Conservation (phyloP, 176 grass and related monocot genomes). For the Secale cereale region DNA sequence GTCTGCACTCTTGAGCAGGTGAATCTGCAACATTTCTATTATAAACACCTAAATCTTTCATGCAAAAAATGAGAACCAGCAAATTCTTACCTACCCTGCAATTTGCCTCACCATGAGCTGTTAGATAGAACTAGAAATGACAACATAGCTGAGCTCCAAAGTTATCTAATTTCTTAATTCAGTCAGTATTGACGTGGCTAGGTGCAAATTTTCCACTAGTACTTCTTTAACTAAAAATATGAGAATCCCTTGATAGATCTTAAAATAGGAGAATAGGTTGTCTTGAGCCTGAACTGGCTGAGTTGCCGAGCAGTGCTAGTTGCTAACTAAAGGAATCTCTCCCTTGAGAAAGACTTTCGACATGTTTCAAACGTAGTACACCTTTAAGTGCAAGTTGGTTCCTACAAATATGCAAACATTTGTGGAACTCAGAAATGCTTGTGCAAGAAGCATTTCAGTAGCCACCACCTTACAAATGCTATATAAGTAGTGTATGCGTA, state of each 20-base stretch:
- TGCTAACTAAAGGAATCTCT: conserved; percentile 1
- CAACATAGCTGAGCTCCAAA: not conserved
- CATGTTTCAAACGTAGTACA: not conserved
- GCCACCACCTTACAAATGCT: not conserved
- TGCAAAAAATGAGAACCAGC: not conserved
- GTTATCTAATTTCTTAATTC: not conserved
- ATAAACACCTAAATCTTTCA: not conserved
- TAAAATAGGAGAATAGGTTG: not conserved
- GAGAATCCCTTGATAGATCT: too few relatives aligned
- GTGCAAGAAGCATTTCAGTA: not conserved
- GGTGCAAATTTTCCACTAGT: not conserved
- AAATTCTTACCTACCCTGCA: not conserved
- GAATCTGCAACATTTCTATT: not conserved
- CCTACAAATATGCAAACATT: not conserved
- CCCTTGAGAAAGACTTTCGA: conserved; percentile 20
- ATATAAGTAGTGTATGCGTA: not conserved
- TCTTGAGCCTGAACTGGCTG: conserved; percentile 5
- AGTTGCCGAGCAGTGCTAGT: conserved; percentile 1
- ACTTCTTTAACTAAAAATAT: not conserved
- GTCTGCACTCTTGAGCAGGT: too few relatives aligned
- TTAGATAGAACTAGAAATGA: not conserved
- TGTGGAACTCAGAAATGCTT: conserved; percentile 2
- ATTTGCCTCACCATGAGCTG: not conserved
- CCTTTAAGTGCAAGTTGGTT: conserved; percentile 17
- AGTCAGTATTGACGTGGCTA: not conserved